phyloP scores from a whole-genome alignment of 2,329 filamentous ascomycete genomes.

The Arthrobotrys iridis region DNA sequence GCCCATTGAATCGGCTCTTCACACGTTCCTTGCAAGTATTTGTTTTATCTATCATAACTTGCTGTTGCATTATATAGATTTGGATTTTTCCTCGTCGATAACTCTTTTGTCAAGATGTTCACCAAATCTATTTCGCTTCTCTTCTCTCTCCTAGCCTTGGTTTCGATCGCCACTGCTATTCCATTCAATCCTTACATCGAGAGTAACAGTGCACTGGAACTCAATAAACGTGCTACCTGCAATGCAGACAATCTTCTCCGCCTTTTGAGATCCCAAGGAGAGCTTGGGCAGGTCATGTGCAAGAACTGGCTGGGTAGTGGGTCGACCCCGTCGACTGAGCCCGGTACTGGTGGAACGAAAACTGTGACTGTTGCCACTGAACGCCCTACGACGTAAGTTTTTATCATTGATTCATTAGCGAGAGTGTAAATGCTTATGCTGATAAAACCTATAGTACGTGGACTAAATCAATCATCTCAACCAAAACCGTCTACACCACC shows the following conservation, averaged over 20 bases:
- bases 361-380: constrained; percentile 21
- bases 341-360: background rate
- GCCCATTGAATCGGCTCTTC: constrained; percentile 32
- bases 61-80: constrained; percentile 5
- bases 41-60: constrained; percentile 1
- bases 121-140: constrained; percentile 16
- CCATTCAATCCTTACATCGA: constrained; percentile 7
- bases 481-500: constrained; percentile 13
- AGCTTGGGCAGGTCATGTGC: background rate
- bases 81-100: constrained; percentile 1
- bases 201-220: constrained; percentile 21
- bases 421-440: background rate
- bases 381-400: constrained; percentile 17
- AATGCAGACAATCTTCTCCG: constrained; percentile 4
- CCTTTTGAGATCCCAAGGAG: background rate
- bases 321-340: background rate
- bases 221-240: constrained; percentile 29
- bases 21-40: constrained; percentile 32
- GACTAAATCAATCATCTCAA: constrained; percentile 5
- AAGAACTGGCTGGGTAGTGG: background rate
- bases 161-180: constrained; percentile 29
- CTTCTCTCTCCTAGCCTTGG: constrained; percentile 26
- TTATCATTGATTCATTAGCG: too few relatives aligned
- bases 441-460: constrained; percentile 1
- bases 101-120: constrained; percentile 26